Evolutionary conservation across 2,329 filamentous ascomycete genomes (phyloP).

Genomic region (Ophiocordyceps unilateralis): DNA sequence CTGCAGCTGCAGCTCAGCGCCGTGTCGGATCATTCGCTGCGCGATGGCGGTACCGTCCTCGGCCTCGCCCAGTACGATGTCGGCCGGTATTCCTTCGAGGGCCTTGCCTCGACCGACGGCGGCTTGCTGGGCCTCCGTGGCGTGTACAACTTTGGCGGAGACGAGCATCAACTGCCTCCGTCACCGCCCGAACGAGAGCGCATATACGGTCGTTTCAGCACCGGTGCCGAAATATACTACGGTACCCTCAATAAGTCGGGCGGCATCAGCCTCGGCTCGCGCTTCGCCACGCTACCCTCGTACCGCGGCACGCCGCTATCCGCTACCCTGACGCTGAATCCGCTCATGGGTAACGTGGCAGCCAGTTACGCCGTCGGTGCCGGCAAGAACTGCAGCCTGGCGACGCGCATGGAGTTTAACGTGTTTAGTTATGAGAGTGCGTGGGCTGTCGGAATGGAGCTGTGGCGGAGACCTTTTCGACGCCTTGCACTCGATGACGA

Average conservation of each 20-base stretch:
- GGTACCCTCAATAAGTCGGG: constrained; percentile 87
- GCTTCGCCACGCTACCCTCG: constrained; percentile 73
- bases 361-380: constrained; percentile 86
- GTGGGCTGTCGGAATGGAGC: constrained; percentile 77
- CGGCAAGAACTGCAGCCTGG: constrained; percentile 65
- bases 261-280: constrained; percentile 71
- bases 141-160: constrained; percentile 90
- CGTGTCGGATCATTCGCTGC: constrained; percentile 54
- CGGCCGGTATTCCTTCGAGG: constrained; percentile 77
- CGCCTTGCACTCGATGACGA: constrained; percentile 15
- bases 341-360: constrained; percentile 82
- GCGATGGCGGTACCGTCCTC: constrained; percentile 60
- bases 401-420: constrained; percentile 90
- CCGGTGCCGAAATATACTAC: constrained; percentile 89
- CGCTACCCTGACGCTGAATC: constrained; percentile 83
- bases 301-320: constrained; percentile 80
- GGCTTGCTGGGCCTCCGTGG: constrained; percentile 74
- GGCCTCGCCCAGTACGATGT: constrained; percentile 65
- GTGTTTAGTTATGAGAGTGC: constrained; percentile 97
- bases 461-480: constrained; percentile 55
- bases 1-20: constrained; percentile 66
- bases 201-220: constrained; percentile 69
- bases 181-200: constrained; percentile 30
- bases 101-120: constrained; percentile 82
- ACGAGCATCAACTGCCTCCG: constrained; percentile 8